phyloP scores from a whole-genome alignment of 140 eudicot genomes.

The Stevia rebaudiana region DNA sequence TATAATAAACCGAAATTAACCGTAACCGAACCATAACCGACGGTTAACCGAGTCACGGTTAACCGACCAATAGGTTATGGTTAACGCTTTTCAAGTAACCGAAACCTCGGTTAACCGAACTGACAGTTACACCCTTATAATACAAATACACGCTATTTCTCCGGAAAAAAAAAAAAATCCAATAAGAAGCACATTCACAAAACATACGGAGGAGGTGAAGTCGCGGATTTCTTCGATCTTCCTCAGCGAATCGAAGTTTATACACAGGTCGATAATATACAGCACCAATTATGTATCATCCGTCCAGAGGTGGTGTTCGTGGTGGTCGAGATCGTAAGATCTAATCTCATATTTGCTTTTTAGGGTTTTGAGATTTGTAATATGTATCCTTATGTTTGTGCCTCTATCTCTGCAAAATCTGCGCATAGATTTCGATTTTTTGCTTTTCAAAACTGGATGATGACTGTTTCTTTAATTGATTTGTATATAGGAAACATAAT shows the following conservation, averaged over 20 bases:
- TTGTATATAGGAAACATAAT: not conserved
- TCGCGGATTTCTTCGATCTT: slow-evolving; percentile 14
- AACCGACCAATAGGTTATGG: no score
- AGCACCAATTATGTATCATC: slow-evolving; percentile 65
- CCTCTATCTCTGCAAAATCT: not conserved
- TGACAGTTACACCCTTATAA: no score
- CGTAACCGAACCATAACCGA: no score
- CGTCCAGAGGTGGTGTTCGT: slow-evolving; percentile 96
- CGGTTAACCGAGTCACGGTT: no score
- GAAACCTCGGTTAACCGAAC: no score
- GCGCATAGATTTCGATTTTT: not conserved
- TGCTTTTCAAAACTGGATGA: not conserved
- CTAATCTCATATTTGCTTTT: slow-evolving; percentile 2
- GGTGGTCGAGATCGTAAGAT: slow-evolving; percentile 99
- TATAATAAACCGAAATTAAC: no score
- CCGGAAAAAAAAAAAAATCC: no score
- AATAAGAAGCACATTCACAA: not conserved
- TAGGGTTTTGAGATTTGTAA: slow-evolving; percentile 18
- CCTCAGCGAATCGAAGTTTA: slow-evolving; percentile 10
- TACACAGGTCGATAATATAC: not conserved
- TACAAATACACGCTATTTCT: no score
- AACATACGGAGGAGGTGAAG: slow-evolving; percentile 4
- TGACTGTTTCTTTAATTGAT: not conserved
- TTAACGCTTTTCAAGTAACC: no score
- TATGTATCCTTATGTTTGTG: not conserved